Conservation (phyloP, 495 filamentous ascomycete genomes). For the Bacidia gigantensis region DNA sequence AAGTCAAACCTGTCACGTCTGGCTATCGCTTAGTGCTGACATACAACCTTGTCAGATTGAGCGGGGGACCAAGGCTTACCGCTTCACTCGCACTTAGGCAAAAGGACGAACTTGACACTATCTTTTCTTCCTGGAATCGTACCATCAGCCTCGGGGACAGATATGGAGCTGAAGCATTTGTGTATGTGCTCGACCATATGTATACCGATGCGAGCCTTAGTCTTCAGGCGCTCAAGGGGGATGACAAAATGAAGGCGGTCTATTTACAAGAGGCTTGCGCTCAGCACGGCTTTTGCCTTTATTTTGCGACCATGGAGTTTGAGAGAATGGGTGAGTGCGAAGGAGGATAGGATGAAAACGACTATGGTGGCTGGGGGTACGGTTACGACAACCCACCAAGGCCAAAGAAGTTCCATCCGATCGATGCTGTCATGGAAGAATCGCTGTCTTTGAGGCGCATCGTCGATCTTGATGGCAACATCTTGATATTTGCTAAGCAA, state of each 20-base stretch:
- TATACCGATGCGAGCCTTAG: slow-evolving; percentile 34
- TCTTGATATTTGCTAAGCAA: neutral
- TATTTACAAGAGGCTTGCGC: slow-evolving; percentile 23
- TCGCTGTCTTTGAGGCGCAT: neutral
- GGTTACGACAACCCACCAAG: neutral
- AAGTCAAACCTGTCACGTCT: slow-evolving; percentile 34
- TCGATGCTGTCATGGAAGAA: neutral
- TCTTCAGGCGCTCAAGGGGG: slow-evolving; percentile 26
- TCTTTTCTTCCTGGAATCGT: slow-evolving; percentile 18
- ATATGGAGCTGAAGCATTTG: slow-evolving; percentile 10
- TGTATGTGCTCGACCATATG: slow-evolving; percentile 32
- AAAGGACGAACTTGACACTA: slow-evolving; percentile 13
- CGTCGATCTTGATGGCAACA: neutral
- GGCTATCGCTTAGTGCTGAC: slow-evolving; percentile 40
- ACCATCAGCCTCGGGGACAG: neutral
- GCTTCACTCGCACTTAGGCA: slow-evolving; percentile 11
- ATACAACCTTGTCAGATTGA: slow-evolving; percentile 37
- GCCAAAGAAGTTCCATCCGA: neutral
- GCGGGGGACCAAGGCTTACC: slow-evolving; percentile 4
- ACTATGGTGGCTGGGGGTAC: neutral
- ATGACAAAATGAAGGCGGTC: slow-evolving; percentile 23
- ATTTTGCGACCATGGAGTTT: slow-evolving; percentile 5
- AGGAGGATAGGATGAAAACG: neutral
- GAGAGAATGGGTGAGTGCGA: neutral
- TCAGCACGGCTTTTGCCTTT: slow-evolving; percentile 4